These are phyloP conservation scores for Stephania japonica DNA, from an alignment of 164 flowering plant genomes.

Conservation along the genomic window DNA sequence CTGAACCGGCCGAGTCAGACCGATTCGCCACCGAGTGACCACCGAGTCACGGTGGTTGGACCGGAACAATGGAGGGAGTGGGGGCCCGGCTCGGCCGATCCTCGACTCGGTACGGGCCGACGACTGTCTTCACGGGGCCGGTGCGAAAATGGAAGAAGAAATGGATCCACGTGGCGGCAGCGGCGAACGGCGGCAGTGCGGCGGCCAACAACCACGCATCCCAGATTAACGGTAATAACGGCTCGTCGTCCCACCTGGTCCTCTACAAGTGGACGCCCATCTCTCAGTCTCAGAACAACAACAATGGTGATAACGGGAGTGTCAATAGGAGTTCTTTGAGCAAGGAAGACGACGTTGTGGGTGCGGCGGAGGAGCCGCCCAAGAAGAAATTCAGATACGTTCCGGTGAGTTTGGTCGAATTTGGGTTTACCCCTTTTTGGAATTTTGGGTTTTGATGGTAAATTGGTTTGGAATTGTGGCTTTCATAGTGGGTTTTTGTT, in stretches of 20 bases:
- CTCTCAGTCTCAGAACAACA: slow-evolving; percentile 38
- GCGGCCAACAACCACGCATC: slow-evolving; percentile 7
- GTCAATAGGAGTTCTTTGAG: slow-evolving; percentile 1
- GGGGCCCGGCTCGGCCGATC: slow-evolving; percentile 91
- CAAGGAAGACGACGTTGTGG: slow-evolving; percentile 28
- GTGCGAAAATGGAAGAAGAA: slow-evolving; percentile 96
- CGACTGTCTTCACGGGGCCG: slow-evolving; percentile 90
- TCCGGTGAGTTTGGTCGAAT: slow-evolving; percentile 45
- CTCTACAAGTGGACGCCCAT: slow-evolving; percentile 89
- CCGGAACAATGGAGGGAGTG: slow-evolving; percentile 71
- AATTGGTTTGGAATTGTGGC: neutral
- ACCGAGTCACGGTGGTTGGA: neutral
- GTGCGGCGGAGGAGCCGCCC: slow-evolving; percentile 52
- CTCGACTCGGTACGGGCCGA: slow-evolving; percentile 79
- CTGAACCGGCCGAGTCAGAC: neutral
- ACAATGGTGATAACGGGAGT: slow-evolving; percentile 18
- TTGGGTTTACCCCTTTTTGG: neutral
- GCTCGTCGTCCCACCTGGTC: slow-evolving; percentile 44
- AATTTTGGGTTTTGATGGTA: neutral
- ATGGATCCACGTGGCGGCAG: slow-evolving; percentile 72
- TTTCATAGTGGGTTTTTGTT: neutral
- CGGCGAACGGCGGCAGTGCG: slow-evolving; percentile 11
- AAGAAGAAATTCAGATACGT: slow-evolving; percentile 63
- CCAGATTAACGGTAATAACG: slow-evolving; percentile 39
- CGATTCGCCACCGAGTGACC: slow-evolving; percentile 7